phyloP scores from a whole-genome alignment of 805 yeast species.

The Hanseniaspora singularis region DNA sequence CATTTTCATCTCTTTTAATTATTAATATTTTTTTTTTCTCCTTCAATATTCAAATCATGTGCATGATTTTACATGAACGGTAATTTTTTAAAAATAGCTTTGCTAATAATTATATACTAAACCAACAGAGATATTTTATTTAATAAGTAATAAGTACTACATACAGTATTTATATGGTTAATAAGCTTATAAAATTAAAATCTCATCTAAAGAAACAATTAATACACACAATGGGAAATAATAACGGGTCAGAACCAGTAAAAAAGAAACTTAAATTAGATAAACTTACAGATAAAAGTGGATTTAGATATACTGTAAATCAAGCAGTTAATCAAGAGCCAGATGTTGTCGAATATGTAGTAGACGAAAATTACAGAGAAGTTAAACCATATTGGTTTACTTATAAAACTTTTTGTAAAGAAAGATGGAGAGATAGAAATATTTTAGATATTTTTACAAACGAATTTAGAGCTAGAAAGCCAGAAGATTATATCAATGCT shows the following conservation, averaged over 20 bases:
- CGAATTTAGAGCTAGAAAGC: slow-evolving; percentile 74
- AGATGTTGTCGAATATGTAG: slow-evolving; percentile 39
- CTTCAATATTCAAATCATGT: too few relatives aligned
- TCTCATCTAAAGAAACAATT: too few relatives aligned
- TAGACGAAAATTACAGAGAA: slow-evolving; percentile 53
- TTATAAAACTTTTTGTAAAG: slow-evolving; percentile 80
- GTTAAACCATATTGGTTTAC: slow-evolving; percentile 82
- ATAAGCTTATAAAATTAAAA: too few relatives aligned
- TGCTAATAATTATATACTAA: too few relatives aligned
- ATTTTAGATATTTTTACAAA: slow-evolving; percentile 66
- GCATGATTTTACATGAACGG: too few relatives aligned
- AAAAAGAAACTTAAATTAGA: slow-evolving; percentile 8
- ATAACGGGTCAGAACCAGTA: background rate
- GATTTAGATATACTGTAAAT: slow-evolving; percentile 25
- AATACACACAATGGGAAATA: too few relatives aligned
- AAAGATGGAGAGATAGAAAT: slow-evolving; percentile 80
- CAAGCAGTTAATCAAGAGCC: slow-evolving; percentile 33
- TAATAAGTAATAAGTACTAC: too few relatives aligned
- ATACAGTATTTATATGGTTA: too few relatives aligned
- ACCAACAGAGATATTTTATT: too few relatives aligned
- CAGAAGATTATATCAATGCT: slow-evolving; percentile 48
- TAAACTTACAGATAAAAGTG: slow-evolving; percentile 21
- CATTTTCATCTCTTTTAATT: too few relatives aligned
- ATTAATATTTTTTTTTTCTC: too few relatives aligned
- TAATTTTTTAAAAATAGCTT: too few relatives aligned